phyloP scores from a whole-genome alignment of 1,284 basidiomycete genomes.

The Sporisorium exsertum region DNA sequence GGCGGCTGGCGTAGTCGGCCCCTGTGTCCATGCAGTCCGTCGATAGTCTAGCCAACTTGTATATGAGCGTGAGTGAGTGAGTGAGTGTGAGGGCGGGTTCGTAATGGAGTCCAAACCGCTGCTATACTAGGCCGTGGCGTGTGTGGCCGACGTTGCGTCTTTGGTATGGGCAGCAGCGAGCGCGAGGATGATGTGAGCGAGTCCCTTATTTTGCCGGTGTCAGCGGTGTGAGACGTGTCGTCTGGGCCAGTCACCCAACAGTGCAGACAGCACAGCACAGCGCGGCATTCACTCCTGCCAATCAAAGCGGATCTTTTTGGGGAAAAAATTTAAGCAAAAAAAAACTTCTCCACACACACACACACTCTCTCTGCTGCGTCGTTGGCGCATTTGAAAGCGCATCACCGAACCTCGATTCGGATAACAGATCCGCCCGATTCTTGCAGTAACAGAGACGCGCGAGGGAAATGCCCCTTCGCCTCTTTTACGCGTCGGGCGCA shows the following conservation, averaged over 20 bases:
- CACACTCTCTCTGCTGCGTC: not conserved
- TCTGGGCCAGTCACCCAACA: not conserved
- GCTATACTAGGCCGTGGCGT: not conserved
- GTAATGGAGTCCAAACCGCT: not conserved
- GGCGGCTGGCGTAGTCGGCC: no score
- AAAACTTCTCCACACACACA: not conserved
- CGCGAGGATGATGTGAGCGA: conserved; percentile 1
- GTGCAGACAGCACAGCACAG: not conserved
- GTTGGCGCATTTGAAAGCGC: no score
- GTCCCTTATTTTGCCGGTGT: not conserved
- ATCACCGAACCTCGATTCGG: not conserved
- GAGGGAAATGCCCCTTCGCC: not conserved
- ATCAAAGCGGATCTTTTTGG: not conserved
- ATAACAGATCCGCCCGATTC: not conserved
- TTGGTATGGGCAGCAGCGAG: not conserved
- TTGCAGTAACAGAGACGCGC: no score
- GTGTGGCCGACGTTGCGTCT: not conserved
- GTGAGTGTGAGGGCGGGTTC: not conserved
- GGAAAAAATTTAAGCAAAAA: not conserved
- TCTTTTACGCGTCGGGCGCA: conserved; percentile 17
- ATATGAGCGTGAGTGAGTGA: not conserved
- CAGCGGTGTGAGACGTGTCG: conserved; percentile 6
- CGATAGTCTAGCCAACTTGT: not conserved
- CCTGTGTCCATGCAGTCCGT: not conserved
- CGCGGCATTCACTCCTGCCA: not conserved